These are phyloP conservation scores for Trametes sp. DNA, from an alignment of 1,284 basidiomycete genomes.

Conservation along the genomic window DNA sequence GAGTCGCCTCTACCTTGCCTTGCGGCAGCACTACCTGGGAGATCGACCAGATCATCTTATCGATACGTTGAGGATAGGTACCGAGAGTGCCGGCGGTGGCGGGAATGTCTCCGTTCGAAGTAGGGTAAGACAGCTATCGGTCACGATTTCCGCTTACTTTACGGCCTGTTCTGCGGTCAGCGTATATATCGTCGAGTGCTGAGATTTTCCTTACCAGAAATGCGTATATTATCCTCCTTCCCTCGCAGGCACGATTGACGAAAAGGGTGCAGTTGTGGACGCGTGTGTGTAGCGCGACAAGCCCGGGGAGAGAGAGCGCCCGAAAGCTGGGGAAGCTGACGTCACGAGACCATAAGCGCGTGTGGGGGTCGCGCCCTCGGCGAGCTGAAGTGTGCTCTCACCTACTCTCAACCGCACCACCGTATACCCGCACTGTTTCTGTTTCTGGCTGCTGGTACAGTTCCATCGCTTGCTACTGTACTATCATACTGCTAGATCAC, in stretches of 20 bases:
- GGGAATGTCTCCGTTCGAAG: no score
- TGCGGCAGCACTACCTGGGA: no score
- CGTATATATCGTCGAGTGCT: no score
- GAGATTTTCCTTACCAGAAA: no score
- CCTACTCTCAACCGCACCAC: background rate
- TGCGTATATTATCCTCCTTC: no score
- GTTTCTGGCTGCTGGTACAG: constrained; percentile 22
- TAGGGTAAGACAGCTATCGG: no score
- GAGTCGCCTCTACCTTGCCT: no score
- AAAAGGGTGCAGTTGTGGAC: background rate
- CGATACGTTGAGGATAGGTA: background rate
- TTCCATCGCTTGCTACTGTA: constrained; percentile 18
- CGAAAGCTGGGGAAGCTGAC: constrained; percentile 13
- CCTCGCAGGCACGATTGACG: no score
- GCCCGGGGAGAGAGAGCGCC: constrained; percentile 3
- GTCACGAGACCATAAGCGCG: constrained; percentile 26
- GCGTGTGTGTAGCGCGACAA: background rate
- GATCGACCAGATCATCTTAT: background rate
- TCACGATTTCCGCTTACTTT: no score
- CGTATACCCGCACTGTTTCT: constrained; percentile 5
- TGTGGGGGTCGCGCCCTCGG: background rate
- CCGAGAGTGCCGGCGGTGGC: background rate
- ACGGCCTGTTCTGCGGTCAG: no score
- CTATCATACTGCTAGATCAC: background rate
- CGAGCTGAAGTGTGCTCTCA: background rate